Evolutionary conservation across 2,329 filamentous ascomycete genomes (phyloP).

Genomic region (Chaetomiaceae sp.): DNA sequence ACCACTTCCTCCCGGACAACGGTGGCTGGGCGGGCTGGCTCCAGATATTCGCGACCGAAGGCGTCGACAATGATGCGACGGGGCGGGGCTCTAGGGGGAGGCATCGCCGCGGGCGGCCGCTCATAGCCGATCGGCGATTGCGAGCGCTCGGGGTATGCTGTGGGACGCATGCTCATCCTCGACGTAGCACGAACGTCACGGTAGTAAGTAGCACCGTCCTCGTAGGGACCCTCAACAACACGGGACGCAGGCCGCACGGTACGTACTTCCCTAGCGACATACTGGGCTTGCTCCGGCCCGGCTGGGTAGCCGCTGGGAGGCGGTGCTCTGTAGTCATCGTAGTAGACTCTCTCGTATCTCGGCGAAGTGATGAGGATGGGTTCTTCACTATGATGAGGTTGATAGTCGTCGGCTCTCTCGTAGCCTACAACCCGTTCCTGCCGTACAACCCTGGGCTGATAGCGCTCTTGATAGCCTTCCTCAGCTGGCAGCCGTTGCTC

Average conservation of each 20-base stretch:
- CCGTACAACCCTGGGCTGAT: conserved; percentile 32
- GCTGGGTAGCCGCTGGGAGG: conserved; percentile 12
- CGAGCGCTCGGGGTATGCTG: conserved; percentile 46
- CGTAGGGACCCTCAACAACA: conserved; percentile 38
- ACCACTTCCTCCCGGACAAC: conserved; percentile 51
- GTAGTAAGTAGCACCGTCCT: conserved; percentile 41
- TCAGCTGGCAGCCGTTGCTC: conserved; percentile 36
- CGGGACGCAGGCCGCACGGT: conserved; percentile 41
- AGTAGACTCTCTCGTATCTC: conserved; percentile 34
- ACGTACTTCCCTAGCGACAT: conserved; percentile 37
- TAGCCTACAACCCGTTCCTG: conserved; percentile 35
- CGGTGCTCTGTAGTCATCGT: conserved; percentile 24
- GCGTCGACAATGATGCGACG: conserved; percentile 75
- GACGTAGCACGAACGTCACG: conserved; percentile 40
- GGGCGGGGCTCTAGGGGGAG: conserved; percentile 48
- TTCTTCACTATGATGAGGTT: conserved; percentile 27
- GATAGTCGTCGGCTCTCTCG: conserved; percentile 30
- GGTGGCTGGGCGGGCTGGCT: conserved; percentile 42
- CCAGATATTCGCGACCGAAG: conserved; percentile 73
- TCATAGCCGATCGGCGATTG: conserved; percentile 45
- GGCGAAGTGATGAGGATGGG: conserved; percentile 29
- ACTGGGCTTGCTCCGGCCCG: conserved; percentile 32
- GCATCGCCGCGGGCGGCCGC: conserved; percentile 45
- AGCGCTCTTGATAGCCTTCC: conserved; percentile 35
- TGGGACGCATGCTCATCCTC: conserved; percentile 47